A percentile compares a stretch with the other conserved stretches of the same genome.
These are phyloP conservation scores for Leucaena leucocephala DNA, from an alignment of 306 rosid species.

Conservation along the genomic window DNA sequence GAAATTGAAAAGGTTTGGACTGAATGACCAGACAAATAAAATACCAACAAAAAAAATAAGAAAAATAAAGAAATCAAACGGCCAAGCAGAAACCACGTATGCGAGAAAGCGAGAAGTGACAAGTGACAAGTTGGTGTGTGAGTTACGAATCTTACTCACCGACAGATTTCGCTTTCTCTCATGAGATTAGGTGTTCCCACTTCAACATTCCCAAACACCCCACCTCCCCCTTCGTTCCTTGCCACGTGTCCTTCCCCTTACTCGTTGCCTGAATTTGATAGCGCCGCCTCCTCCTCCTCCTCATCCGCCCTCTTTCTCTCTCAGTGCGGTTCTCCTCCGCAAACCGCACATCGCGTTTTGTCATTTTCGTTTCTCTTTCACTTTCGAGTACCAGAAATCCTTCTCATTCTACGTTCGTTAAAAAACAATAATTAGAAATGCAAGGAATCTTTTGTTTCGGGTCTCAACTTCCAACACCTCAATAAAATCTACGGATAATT, in stretches of 20 bases:
- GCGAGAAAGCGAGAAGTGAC: background rate
- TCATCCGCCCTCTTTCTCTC: too few relatives aligned
- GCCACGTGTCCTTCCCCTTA: slow-evolving; percentile 39
- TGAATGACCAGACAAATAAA: background rate
- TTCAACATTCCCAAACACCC: slow-evolving; percentile 23
- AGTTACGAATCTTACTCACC: slow-evolving; percentile 25
- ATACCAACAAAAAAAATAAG: background rate
- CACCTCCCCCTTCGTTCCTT: background rate
- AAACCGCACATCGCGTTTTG: background rate
- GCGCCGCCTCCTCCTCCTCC: too few relatives aligned
- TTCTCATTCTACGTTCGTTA: background rate
- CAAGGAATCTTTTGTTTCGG: background rate
- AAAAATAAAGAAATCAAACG: slow-evolving; percentile 23
- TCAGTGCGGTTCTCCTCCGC: background rate
- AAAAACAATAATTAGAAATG: too few relatives aligned
- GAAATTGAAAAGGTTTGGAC: too few relatives aligned
- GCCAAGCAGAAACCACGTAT: background rate
- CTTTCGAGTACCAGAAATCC: background rate
- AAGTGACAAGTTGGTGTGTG: background rate
- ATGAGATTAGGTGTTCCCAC: slow-evolving; percentile 14
- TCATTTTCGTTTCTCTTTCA: background rate
- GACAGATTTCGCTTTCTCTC: slow-evolving; percentile 42
- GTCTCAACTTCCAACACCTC: too few relatives aligned
- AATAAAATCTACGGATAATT: too few relatives aligned
- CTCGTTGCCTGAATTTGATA: background rate